These are phyloP conservation scores for Penicillium soppii DNA, from an alignment of 495 filamentous ascomycete genomes.

Conservation along the genomic window DNA sequence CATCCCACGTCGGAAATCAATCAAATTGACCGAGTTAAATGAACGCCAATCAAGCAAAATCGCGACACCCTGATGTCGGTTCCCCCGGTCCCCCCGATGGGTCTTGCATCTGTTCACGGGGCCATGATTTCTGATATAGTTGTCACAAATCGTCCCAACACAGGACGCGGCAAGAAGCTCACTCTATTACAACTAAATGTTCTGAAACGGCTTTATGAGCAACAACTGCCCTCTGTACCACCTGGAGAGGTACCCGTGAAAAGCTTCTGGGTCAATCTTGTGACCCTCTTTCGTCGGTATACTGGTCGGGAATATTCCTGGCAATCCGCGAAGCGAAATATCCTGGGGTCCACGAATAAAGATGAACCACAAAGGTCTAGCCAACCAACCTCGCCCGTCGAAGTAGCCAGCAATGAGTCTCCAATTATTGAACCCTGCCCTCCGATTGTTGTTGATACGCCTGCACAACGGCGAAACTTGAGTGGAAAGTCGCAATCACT, in stretches of 20 bases:
- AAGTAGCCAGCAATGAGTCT: not conserved
- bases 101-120: constrained; percentile 1
- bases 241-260: not conserved
- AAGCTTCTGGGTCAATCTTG: constrained; percentile 1
- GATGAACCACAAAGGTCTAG: not conserved
- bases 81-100: not conserved
- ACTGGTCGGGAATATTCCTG: constrained; percentile 1
- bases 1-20: not conserved
- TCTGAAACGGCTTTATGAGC: not conserved
- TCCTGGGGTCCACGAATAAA: not conserved
- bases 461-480: not conserved
- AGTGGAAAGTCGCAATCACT: not conserved
- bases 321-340: constrained; percentile 1
- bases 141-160: not conserved
- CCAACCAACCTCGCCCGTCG: not conserved
- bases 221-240: not conserved
- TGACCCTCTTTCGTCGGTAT: not conserved
- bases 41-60: not conserved
- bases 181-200: constrained; percentile 1
- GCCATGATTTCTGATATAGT: not conserved
- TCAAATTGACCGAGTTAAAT: not conserved
- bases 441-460: not conserved
- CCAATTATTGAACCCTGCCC: not conserved
- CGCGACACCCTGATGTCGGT: not conserved
- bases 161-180: constrained; percentile 2